These are phyloP conservation scores for Cladophialophora immunda DNA, from an alignment of 2,329 filamentous ascomycete genomes.

Conservation along the genomic window DNA sequence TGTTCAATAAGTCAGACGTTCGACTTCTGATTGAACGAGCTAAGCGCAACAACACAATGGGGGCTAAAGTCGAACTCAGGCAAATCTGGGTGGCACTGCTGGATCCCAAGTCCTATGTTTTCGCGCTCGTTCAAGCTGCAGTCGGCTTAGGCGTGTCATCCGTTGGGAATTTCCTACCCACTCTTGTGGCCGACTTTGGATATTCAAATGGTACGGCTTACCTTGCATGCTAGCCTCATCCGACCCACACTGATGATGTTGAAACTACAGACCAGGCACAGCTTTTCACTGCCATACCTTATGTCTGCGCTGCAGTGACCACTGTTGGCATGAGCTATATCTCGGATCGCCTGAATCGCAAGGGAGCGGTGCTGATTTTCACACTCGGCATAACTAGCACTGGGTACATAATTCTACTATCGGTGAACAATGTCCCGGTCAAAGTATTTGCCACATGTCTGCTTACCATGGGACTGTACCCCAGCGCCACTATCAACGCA, in stretches of 20 bases:
- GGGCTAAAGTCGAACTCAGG: constrained; percentile 11
- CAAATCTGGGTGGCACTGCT: constrained; percentile 19
- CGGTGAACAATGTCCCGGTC: constrained; percentile 7
- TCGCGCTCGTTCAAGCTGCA: constrained; percentile 9
- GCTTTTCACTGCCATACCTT: constrained; percentile 28
- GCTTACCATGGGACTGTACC: constrained; percentile 19
- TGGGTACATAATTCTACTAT: constrained; percentile 10
- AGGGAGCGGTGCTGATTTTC: constrained; percentile 23
- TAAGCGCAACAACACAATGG: constrained; percentile 19
- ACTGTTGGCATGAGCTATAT: constrained; percentile 10
- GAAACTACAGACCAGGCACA: constrained; percentile 21
- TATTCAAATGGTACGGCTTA: constrained; percentile 18
- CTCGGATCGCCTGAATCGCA: constrained; percentile 21
- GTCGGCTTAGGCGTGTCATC: constrained; percentile 17
- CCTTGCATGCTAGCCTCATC: background rate
- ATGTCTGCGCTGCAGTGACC: constrained; percentile 23
- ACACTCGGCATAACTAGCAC: background rate
- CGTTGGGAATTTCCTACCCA: constrained; percentile 29
- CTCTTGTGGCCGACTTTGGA: constrained; percentile 29
- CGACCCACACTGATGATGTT: too few species aligned
- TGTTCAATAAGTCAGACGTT: constrained; percentile 1
- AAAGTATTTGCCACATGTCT: constrained; percentile 26
- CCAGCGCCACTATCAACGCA: constrained; percentile 10
- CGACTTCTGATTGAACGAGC: background rate
- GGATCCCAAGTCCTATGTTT: constrained; percentile 25